phyloP scores from a whole-genome alignment of 495 filamentous ascomycete genomes.

The Amorphotheca resinae region DNA sequence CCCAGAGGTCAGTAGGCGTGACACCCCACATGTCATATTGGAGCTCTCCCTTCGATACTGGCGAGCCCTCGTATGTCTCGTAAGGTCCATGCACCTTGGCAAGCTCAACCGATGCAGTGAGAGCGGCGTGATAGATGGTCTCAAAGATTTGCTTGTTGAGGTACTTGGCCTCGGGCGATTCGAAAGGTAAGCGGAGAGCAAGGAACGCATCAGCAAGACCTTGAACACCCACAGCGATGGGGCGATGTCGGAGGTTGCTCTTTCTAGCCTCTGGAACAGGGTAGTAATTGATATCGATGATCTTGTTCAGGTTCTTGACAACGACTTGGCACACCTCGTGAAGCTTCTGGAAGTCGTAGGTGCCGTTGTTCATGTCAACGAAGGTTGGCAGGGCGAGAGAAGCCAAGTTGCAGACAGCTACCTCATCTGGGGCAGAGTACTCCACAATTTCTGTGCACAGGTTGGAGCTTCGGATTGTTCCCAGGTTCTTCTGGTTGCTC shows the following conservation, averaged over 20 bases:
- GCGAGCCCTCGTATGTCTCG: slow-evolving; percentile 82
- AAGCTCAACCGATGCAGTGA: slow-evolving; percentile 78
- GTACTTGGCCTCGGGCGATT: slow-evolving; percentile 82
- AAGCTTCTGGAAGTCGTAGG: slow-evolving; percentile 89
- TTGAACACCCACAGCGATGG: slow-evolving; percentile 92
- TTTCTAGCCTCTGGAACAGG: slow-evolving; percentile 84
- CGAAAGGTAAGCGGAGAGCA: slow-evolving; percentile 90
- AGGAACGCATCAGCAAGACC: slow-evolving; percentile 98
- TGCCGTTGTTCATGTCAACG: slow-evolving; percentile 67
- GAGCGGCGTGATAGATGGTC: slow-evolving; percentile 94
- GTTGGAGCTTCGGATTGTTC: slow-evolving; percentile 96
- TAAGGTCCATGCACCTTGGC: slow-evolving; percentile 76
- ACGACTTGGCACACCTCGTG: slow-evolving; percentile 87
- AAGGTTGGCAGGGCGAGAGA: slow-evolving; percentile 84
- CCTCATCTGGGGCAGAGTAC: slow-evolving; percentile 93
- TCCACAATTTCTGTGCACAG: slow-evolving; percentile 97
- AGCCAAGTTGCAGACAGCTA: slow-evolving; percentile 96
- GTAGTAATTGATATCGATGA: slow-evolving; percentile 96
- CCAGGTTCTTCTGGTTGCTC: slow-evolving; percentile 99
- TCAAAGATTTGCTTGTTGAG: slow-evolving; percentile 98
- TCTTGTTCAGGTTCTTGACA: slow-evolving; percentile 88
- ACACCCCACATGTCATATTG: slow-evolving; percentile 99
- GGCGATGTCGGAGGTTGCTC: slow-evolving; percentile 91
- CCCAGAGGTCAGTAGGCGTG: slow-evolving; percentile 87
- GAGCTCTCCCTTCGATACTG: slow-evolving; percentile 87